Evolutionary conservation across 2,329 filamentous ascomycete species (phyloP).

Genomic region (Massarina eburnea): DNA sequence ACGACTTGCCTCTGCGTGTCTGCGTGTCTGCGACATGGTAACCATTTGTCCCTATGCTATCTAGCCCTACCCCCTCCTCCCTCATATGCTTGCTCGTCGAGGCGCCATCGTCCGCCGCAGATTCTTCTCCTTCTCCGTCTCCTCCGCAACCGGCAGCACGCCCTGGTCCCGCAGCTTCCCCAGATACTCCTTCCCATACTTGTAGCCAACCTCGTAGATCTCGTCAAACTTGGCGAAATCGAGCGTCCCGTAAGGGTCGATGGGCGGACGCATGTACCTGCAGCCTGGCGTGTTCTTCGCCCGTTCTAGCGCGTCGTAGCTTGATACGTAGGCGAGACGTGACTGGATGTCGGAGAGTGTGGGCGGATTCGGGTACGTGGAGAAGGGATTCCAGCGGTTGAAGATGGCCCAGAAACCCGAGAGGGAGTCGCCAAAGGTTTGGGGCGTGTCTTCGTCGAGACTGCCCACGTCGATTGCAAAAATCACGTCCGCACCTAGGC

Average conservation of each 20-base stretch:
- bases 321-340: conserved; percentile 89
- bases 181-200: conserved; percentile 80
- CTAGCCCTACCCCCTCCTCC: too few species aligned
- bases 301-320: conserved; percentile 88
- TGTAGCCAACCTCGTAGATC: conserved; percentile 87
- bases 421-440: conserved; percentile 89
- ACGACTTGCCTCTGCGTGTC: too few species aligned
- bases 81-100: conserved; percentile 48
- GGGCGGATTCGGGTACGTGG: conserved; percentile 82
- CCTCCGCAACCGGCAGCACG: conserved; percentile 61
- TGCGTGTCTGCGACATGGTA: too few species aligned
- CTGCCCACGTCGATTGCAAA: conserved; percentile 95
- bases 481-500: conserved; percentile 86
- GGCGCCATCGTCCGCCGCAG: conserved; percentile 56
- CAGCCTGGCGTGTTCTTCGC: conserved; percentile 91
- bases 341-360: conserved; percentile 96
- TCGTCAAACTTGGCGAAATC: conserved; percentile 99
- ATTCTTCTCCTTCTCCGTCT: conserved; percentile 55
- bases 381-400: conserved; percentile 98
- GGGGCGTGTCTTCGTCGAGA: conserved; percentile 87
- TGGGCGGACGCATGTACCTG: conserved; percentile 93
- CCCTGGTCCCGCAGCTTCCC: conserved; percentile 76
- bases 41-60: too few species aligned
- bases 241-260: conserved; percentile 89
- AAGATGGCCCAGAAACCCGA: conserved; percentile 93